Conservation (phyloP, 2,329 filamentous ascomycete genomes). For the Westerdykella ornata region DNA sequence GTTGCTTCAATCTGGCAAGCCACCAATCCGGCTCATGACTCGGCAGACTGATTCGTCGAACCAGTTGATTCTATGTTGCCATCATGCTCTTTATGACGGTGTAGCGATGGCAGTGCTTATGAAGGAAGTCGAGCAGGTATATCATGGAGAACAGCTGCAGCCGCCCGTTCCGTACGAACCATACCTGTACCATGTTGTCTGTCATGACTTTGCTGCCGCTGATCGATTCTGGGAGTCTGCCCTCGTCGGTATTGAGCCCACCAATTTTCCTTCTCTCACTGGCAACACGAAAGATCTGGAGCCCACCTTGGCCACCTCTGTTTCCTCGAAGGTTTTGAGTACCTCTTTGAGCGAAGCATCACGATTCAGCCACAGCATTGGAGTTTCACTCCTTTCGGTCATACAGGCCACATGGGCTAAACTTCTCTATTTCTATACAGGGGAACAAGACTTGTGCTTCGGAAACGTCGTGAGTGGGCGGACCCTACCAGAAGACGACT, state of each 20-base stretch:
- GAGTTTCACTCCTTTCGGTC: conserved; percentile 52
- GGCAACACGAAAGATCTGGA: conserved; percentile 4
- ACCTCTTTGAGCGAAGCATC: conserved; percentile 18
- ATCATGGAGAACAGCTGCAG: conserved; percentile 44
- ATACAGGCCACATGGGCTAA: conserved; percentile 69
- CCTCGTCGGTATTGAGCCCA: conserved; percentile 49
- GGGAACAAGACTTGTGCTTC: conserved; percentile 66
- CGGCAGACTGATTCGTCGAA: conserved; percentile 13
- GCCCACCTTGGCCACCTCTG: neutral
- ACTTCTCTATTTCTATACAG: conserved; percentile 52
- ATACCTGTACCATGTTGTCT: conserved; percentile 57
- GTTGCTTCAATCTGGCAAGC: conserved; percentile 36
- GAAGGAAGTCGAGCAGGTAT: conserved; percentile 59
- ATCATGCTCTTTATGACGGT: conserved; percentile 85
- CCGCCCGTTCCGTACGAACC: conserved; percentile 51
- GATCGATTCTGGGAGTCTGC: conserved; percentile 61
- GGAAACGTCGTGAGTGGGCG: conserved; percentile 80
- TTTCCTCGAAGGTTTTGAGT: conserved; percentile 25
- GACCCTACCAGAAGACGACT: conserved; percentile 55
- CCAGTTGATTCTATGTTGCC: conserved; percentile 50
- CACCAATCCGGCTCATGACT: conserved; percentile 35
- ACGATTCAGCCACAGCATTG: conserved; percentile 17
- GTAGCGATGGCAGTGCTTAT: conserved; percentile 66
- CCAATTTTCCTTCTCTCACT: conserved; percentile 36
- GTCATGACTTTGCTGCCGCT: conserved; percentile 43